phyloP scores from a whole-genome alignment of 495 filamentous ascomycete genomes.

The Hypoxylon subgilvum region DNA sequence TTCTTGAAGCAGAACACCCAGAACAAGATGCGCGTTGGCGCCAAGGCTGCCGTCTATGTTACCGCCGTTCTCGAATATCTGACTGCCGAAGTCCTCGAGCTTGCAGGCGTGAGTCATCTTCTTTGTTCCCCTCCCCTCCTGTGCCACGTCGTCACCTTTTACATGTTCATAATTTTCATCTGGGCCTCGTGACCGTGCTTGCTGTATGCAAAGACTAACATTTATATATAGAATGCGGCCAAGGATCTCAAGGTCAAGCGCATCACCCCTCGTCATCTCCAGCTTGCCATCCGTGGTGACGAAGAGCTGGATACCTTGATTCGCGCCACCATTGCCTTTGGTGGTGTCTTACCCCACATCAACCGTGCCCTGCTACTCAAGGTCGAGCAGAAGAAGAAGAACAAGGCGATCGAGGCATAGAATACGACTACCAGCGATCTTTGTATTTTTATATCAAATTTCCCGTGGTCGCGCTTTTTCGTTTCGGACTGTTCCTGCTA shows the following conservation, averaged over 20 bases:
- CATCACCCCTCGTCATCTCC: conserved; percentile 96
- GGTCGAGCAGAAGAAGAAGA: conserved; percentile 99
- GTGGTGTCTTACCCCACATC: conserved; percentile 98
- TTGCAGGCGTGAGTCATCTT: conserved; percentile 73
- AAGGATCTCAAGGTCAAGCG: conserved; percentile 99
- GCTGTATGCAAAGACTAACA: conserved; percentile 17
- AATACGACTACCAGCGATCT: conserved; percentile 7
- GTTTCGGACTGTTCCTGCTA: conserved; percentile 24
- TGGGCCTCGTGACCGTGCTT: background rate
- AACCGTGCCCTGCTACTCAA: conserved; percentile 96
- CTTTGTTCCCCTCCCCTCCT: conserved; percentile 14
- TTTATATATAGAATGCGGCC: conserved; percentile 74
- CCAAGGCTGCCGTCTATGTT: conserved; percentile 98
- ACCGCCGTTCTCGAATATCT: conserved; percentile 98
- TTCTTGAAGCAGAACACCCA: conserved; percentile 99
- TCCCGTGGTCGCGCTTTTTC: conserved; percentile 16
- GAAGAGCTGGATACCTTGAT: conserved; percentile 98
- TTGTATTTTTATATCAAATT: conserved; percentile 13
- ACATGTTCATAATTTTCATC: background rate
- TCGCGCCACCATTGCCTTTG: conserved; percentile 96
- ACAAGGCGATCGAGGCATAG: conserved; percentile 68
- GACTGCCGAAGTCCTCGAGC: conserved; percentile 96
- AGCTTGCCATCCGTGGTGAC: conserved; percentile 97
- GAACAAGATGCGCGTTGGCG: conserved; percentile 99
- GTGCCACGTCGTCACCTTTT: conserved; percentile 13